A percentile compares a stretch with the other conserved stretches of the same genome.
phyloP scores from a whole-genome alignment of 169 alveolate genomes.

The Eimeria zaria region DNA sequence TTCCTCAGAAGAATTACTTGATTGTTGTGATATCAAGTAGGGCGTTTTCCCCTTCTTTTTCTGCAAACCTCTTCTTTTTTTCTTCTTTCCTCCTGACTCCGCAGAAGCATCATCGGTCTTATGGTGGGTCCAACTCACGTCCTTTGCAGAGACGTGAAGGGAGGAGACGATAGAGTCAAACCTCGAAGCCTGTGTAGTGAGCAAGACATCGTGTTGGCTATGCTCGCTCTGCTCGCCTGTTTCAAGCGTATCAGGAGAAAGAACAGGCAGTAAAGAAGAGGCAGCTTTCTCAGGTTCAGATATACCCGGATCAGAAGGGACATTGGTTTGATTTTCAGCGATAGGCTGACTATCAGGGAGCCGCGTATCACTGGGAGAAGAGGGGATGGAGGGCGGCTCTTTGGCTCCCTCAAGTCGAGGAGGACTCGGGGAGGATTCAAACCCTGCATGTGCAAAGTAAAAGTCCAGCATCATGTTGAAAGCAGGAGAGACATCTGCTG shows the following conservation, averaged over 20 bases:
- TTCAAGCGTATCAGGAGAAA: neutral
- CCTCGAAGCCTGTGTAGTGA: neutral
- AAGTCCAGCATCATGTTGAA: neutral
- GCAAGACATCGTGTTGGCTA: neutral
- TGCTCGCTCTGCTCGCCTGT: neutral
- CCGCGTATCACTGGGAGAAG: neutral
- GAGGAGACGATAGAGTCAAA: neutral
- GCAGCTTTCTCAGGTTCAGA: neutral
- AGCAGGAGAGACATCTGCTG: neutral
- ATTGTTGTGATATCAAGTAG: too few relatives aligned
- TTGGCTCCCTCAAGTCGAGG: neutral
- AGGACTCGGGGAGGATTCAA: neutral
- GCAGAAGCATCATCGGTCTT: neutral
- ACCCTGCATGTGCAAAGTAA: conserved; percentile 10
- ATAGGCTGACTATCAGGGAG: neutral
- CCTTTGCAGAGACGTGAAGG: neutral
- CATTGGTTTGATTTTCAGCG: neutral
- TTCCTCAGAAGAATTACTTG: neutral
- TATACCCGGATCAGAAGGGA: neutral
- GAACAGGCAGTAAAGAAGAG: neutral
- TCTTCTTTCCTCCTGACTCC: neutral
- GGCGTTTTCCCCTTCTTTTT: neutral
- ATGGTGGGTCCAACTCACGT: neutral
- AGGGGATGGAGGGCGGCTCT: neutral
- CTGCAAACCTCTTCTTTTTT: neutral